phyloP scores from a whole-genome alignment of 1,139 yeast genomes.

The Insectozyma bohioensis region DNA sequence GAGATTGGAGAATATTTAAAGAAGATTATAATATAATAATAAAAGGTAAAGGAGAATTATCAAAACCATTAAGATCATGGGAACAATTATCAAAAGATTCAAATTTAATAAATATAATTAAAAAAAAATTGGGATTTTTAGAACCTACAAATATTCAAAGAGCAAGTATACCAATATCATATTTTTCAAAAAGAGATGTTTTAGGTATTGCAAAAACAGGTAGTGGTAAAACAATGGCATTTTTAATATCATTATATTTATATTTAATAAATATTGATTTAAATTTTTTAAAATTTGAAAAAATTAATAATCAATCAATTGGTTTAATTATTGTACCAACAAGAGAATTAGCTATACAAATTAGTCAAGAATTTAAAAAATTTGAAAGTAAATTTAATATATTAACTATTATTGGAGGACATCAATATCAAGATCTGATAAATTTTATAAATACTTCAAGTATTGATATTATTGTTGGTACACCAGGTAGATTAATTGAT shows the following conservation, averaged over 20 bases:
- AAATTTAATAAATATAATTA: too few species aligned
- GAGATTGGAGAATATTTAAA: slow-evolving; percentile 89
- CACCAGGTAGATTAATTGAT: slow-evolving; percentile 90
- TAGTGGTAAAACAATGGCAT: slow-evolving; percentile 90
- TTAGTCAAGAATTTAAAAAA: slow-evolving; percentile 61
- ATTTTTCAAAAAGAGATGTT: slow-evolving; percentile 58
- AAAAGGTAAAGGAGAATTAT: slow-evolving; percentile 58
- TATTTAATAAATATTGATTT: slow-evolving; percentile 46
- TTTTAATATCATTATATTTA: slow-evolving; percentile 68
- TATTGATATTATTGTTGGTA: slow-evolving; percentile 83
- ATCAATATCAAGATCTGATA: slow-evolving; percentile 73
- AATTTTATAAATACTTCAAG: slow-evolving; percentile 43
- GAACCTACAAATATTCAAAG: slow-evolving; percentile 90
- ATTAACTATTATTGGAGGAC: slow-evolving; percentile 87
- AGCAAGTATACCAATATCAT: slow-evolving; percentile 77
- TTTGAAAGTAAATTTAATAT: slow-evolving; percentile 44
- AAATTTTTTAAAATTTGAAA: slow-evolving; percentile 35
- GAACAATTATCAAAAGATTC: slow-evolving; percentile 42
- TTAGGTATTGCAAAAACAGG: slow-evolving; percentile 97
- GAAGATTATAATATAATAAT: slow-evolving; percentile 74
- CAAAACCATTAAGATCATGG: slow-evolving; percentile 76
- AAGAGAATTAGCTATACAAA: slow-evolving; percentile 89
- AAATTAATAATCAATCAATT: slow-evolving; percentile 33
- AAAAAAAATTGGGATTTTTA: slow-evolving; percentile 43
- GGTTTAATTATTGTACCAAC: slow-evolving; percentile 89